Conservation (phyloP, 352 stramenopile genomes). For the Phytophthora brassicae region DNA sequence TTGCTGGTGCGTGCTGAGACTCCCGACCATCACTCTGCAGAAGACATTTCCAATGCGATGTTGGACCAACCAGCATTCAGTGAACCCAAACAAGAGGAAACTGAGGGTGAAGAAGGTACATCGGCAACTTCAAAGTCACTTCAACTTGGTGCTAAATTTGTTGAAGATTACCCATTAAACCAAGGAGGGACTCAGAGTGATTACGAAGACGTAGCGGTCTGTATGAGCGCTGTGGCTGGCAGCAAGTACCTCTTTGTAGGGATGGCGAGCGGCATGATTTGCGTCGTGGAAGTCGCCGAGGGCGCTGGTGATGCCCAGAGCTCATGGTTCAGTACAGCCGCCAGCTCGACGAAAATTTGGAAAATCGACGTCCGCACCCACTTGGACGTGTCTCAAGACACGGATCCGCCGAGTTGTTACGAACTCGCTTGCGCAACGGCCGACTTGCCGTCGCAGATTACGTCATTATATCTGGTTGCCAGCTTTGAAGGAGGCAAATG, state of each 20-base stretch:
- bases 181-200: slow-evolving; percentile 49
- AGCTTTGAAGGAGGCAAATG: slow-evolving; percentile 80
- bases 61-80: slow-evolving; percentile 28
- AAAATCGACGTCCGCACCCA: slow-evolving; percentile 80
- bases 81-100: background rate
- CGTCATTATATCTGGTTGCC: slow-evolving; percentile 58
- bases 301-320: slow-evolving; percentile 1
- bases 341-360: slow-evolving; percentile 50
- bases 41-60: slow-evolving; percentile 11
- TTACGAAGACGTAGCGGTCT: slow-evolving; percentile 47
- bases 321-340: slow-evolving; percentile 38
- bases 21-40: slow-evolving; percentile 2
- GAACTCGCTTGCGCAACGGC: slow-evolving; percentile 50
- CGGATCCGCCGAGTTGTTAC: slow-evolving; percentile 47
- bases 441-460: slow-evolving; percentile 28
- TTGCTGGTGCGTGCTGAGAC: slow-evolving; percentile 17
- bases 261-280: slow-evolving; percentile 73
- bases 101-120: slow-evolving; percentile 9
- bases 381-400: slow-evolving; percentile 27
- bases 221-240: slow-evolving; percentile 49
- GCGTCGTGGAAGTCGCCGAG: slow-evolving; percentile 55
- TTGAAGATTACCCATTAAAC: slow-evolving; percentile 65
- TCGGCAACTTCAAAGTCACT: slow-evolving; percentile 16
- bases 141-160: slow-evolving; percentile 36
- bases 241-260: slow-evolving; percentile 71